Evolutionary conservation across 306 rosid genomes (phyloP).

Genomic region (Trifolium repens): DNA sequence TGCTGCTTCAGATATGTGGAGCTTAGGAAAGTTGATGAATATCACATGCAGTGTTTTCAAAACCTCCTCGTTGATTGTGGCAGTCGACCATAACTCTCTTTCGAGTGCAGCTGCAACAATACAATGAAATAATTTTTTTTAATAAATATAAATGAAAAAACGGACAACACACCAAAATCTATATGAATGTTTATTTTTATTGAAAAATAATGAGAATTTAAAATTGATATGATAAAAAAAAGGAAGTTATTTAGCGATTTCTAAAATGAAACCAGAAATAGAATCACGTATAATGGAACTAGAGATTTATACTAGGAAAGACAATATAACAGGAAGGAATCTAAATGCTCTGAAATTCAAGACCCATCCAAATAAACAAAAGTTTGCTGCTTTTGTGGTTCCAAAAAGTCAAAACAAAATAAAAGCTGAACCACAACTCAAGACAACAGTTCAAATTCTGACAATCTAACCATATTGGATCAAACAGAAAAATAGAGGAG

Average conservation of each 20-base stretch:
- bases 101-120: constrained; percentile 80
- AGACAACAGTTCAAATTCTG: not conserved
- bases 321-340: constrained; percentile 22
- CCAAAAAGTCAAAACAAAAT: constrained; percentile 37
- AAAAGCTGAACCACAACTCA: not conserved
- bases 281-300: not conserved
- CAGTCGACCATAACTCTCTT: constrained; percentile 90
- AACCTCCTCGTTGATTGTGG: constrained; percentile 91
- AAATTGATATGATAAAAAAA: constrained; percentile 2
- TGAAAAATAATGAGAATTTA: constrained; percentile 8
- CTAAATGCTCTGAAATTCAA: constrained; percentile 20
- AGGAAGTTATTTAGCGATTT: constrained; percentile 6
- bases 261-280: constrained; percentile 23
- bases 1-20: constrained; percentile 91
- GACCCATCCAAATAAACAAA: constrained; percentile 12
- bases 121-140: constrained; percentile 7
- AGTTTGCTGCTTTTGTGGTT: constrained; percentile 20
- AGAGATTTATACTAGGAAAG: constrained; percentile 22
- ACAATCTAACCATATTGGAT: constrained; percentile 17
- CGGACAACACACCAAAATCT: constrained; percentile 11
- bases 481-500: constrained; percentile 1
- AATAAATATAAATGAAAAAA: constrained; percentile 27
- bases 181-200: constrained; percentile 24
- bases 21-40: constrained; percentile 90
- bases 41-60: constrained; percentile 88